A percentile compares a stretch with the other conserved stretches of the same genome.
phyloP scores from a whole-genome alignment of 2,329 filamentous ascomycete genomes.

The Aspergillus novofumigatus region DNA sequence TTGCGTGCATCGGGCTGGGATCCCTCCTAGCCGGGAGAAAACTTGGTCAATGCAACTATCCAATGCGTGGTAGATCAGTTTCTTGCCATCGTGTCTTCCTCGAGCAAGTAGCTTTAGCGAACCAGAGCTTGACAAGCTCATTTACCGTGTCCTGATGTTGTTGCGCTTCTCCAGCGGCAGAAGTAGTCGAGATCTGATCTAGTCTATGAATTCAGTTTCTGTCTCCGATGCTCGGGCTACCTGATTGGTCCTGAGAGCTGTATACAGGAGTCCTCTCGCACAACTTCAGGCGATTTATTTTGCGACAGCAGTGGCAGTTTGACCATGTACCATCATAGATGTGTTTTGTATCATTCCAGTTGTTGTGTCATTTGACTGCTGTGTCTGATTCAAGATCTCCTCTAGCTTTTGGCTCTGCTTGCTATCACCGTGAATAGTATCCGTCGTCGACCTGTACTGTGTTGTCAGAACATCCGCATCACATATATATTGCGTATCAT shows the following conservation, averaged over 20 bases:
- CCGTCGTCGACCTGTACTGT: background rate
- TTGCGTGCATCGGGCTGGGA: background rate
- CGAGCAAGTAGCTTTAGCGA: background rate
- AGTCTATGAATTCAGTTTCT: background rate
- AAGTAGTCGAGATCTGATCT: background rate
- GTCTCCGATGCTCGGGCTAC: background rate
- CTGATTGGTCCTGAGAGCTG: background rate
- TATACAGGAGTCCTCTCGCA: background rate
- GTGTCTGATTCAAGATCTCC: background rate
- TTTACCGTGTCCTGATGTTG: background rate
- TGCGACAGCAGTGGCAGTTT: background rate
- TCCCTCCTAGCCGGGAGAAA: background rate
- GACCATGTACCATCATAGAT: background rate
- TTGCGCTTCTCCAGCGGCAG: background rate
- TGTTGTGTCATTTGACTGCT: background rate
- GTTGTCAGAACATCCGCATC: background rate
- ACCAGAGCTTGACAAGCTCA: background rate
- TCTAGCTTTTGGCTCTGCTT: background rate
- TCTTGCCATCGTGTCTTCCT: background rate
- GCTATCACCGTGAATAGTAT: background rate
- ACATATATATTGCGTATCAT: background rate
- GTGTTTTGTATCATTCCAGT: background rate
- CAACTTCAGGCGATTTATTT: background rate
- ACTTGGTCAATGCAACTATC: background rate
- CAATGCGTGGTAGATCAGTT: background rate